A percentile compares a stretch with the other conserved stretches of the same genome.
Conservation (phyloP, 1,139 yeast species). For the Geotrichum aggregatum region DNA sequence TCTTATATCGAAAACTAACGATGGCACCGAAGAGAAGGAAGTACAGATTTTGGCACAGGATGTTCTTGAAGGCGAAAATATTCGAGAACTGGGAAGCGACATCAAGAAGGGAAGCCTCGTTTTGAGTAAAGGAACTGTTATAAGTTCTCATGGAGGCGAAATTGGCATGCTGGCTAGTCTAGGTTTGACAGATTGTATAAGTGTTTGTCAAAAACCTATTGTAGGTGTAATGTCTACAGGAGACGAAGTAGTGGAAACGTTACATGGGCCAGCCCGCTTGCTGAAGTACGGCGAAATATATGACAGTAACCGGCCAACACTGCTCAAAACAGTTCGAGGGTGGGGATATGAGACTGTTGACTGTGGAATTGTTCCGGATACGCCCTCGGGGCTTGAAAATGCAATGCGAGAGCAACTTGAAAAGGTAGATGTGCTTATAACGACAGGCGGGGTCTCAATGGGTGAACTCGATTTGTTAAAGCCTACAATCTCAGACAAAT, state of each 20-base stretch:
- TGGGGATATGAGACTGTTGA: conserved; percentile 41
- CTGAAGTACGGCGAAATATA: conserved; percentile 44
- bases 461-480: conserved; percentile 50
- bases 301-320: conserved; percentile 48
- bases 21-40: conserved; percentile 42
- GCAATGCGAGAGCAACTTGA: conserved; percentile 33
- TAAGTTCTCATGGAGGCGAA: conserved; percentile 47
- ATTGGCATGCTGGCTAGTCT: conserved; percentile 47
- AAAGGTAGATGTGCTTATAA: conserved; percentile 43
- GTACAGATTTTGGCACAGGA: conserved; percentile 33
- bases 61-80: conserved; percentile 43
- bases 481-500: conserved; percentile 40
- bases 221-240: conserved; percentile 51
- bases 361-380: conserved; percentile 45
- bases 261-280: conserved; percentile 15
- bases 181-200: conserved; percentile 38
- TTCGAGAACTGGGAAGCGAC: conserved; percentile 48
- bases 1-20: conserved; percentile 36
- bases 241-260: conserved; percentile 44
- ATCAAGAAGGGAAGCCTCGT: conserved; percentile 39
- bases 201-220: conserved; percentile 42
- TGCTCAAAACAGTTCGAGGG: conserved; percentile 37
- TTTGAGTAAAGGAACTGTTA: conserved; percentile 37
- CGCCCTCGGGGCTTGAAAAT: conserved; percentile 29
- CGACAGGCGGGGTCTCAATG: conserved; percentile 56